Evolutionary conservation across 116 monocot genomes (phyloP), one percentile per base, ranked within the genome.

Genomic region (Dioscorea cayenensis): DNA sequence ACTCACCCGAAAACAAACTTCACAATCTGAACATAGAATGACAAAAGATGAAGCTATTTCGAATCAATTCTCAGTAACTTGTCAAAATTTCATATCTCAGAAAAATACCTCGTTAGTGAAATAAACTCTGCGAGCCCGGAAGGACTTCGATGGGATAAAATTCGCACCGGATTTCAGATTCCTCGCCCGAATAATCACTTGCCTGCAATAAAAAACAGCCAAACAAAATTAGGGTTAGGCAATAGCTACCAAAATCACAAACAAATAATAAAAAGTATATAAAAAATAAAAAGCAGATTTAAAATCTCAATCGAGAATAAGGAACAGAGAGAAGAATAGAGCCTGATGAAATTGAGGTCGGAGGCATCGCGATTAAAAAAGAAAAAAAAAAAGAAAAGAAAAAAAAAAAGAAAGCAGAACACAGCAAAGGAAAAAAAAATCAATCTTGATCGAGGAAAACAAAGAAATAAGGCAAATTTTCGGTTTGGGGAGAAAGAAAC

Each of bases 181-280:
- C 71, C 99, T 86, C 36, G 99, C 99, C 76, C 99, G 82, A 65
- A 99, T 22, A 64, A 99, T 51, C 60, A 94, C 85, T 85, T 99
- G 99, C 74, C 99, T 99, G 77, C 12, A 65, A 58, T 22, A 19
- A 36, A 38, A 11, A 65, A 78, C n/a, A 66, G 25, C 70, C 38
- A 51, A 67, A 16, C 16, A 55, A 55, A 55, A 16, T 55, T 55
- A 18, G 55, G 55, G 19, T 55, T n/a, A n/a, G n/a, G n/a, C 3
- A 55, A 55, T 55, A 55, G 55, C 55, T 19, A 0, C 12, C 43
- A 43, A 43, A 43, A 8, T 43, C 8, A 43, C 43, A 43, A 43
- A 7, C 11, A 9, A 10, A 43, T 43, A 43, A 43, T 1, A 43
- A 12, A 55, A 59, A 71, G n/a, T n/a, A n/a, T n/a, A n/a, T n/a